Percentiles rank a stretch among this genome's conserved stretches.
Evolutionary conservation across 2,329 filamentous ascomycete genomes (phyloP).

Genomic region (Penicillium sclerotiorum): DNA sequence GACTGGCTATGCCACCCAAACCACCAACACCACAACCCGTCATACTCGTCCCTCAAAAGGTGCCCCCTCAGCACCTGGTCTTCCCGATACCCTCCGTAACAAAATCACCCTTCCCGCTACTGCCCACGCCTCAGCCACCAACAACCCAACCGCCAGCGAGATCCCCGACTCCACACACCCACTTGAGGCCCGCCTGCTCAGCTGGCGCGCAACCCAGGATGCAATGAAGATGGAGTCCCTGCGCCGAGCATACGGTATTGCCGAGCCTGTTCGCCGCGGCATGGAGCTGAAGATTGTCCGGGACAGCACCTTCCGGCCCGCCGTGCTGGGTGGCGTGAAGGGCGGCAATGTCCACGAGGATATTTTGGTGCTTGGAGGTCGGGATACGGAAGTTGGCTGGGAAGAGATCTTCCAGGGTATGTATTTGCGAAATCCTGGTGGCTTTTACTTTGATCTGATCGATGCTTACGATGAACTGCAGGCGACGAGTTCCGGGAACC

Average conservation of each 20-base stretch:
- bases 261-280: constrained; percentile 84
- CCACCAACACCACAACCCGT: constrained; percentile 65
- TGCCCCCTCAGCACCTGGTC: constrained; percentile 87
- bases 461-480: constrained; percentile 26
- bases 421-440: constrained; percentile 24
- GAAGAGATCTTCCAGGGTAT: constrained; percentile 86
- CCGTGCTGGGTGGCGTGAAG: constrained; percentile 63
- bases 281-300: constrained; percentile 94
- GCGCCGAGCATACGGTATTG: constrained; percentile 84
- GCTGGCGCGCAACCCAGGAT: constrained; percentile 91
- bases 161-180: constrained; percentile 74
- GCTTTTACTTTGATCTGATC: constrained; percentile 8
- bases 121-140: constrained; percentile 48
- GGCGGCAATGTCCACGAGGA: constrained; percentile 79
- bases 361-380: constrained; percentile 69
- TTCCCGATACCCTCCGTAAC: constrained; percentile 89
- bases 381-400: constrained; percentile 79
- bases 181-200: constrained; percentile 83
- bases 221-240: constrained; percentile 83
- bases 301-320: constrained; percentile 73
- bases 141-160: constrained; percentile 30
- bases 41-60: constrained; percentile 58
- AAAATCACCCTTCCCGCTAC: constrained; percentile 69
- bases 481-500: constrained; percentile 70
- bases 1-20: constrained; percentile 65